These are phyloP conservation scores for Nissolia schottii DNA, from an alignment of 306 rosid species.

Conservation along the genomic window DNA sequence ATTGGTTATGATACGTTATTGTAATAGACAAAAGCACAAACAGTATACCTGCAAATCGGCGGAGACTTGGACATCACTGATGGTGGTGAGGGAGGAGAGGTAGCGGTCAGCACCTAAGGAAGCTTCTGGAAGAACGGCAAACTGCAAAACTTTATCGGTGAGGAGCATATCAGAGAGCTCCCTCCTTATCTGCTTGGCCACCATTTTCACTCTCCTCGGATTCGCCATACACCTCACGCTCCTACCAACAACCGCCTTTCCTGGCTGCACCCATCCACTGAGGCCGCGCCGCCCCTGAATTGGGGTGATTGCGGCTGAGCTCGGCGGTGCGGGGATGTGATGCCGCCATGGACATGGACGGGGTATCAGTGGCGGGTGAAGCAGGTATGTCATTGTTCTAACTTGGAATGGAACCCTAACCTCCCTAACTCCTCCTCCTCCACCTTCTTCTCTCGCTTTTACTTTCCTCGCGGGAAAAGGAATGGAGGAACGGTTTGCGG, in stretches of 20 bases:
- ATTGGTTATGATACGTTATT: not conserved
- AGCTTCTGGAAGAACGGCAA: constrained; percentile 81
- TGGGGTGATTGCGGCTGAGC: not conserved
- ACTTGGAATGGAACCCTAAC: not conserved
- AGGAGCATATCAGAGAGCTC: constrained; percentile 91
- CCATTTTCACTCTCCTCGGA: constrained; percentile 90
- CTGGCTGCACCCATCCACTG: constrained; percentile 23
- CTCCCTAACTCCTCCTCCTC: not conserved
- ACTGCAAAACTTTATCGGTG: constrained; percentile 71
- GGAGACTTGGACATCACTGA: constrained; percentile 83
- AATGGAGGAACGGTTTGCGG: not conserved
- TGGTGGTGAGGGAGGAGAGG: constrained; percentile 86
- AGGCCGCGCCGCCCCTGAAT: constrained; percentile 16
- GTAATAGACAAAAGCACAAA: not conserved
- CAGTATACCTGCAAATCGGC: constrained; percentile 73
- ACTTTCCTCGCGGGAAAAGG: not conserved
- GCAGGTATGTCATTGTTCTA: constrained; percentile 43
- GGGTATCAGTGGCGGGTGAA: constrained; percentile 30
- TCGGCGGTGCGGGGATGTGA: not conserved
- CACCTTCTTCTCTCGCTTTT: not conserved
- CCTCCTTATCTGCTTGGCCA: constrained; percentile 82
- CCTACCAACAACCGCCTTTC: not conserved
- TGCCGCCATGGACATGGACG: constrained; percentile 8
- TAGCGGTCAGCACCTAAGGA: constrained; percentile 83
- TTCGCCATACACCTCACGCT: constrained; percentile 76